Percentiles rank a stretch among this genome's conserved stretches.
phyloP scores from a whole-genome alignment of 2,329 filamentous ascomycete genomes.

The Volutella citrinella region DNA sequence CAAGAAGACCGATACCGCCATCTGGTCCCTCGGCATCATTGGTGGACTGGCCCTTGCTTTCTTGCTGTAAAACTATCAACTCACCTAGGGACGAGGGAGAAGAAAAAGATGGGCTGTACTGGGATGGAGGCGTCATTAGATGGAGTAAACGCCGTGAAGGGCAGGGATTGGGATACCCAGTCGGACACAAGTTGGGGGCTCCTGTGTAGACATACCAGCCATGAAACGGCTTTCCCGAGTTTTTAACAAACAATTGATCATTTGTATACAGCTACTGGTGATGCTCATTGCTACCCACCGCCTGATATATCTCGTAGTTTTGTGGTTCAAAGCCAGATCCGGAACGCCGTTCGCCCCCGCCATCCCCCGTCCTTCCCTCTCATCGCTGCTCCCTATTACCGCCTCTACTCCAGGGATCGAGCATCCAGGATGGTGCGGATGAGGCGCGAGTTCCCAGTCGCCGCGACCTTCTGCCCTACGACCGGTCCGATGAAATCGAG shows the following conservation, averaged over 20 bases:
- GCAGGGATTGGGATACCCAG: too few relatives aligned
- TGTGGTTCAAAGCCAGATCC: conserved; percentile 13
- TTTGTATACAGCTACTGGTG: conserved; percentile 7
- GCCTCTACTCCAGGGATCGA: conserved; percentile 48
- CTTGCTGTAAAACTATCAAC: conserved; percentile 37
- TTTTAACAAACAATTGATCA: conserved; percentile 17
- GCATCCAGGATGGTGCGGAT: conserved; percentile 53
- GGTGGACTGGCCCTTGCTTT: conserved; percentile 45
- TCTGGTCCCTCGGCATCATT: conserved; percentile 47
- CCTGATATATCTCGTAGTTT: conserved; percentile 1
- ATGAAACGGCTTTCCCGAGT: conserved; percentile 17
- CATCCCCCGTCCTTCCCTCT: conserved; percentile 5
- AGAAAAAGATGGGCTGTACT: conserved; percentile 2
- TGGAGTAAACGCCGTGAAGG: conserved; percentile 1
- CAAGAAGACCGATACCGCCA: conserved; percentile 41
- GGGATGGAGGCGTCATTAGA: conserved; percentile 15
- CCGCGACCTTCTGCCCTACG: conserved; percentile 47
- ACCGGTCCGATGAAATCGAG: conserved; percentile 55
- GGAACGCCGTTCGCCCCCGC: conserved; percentile 26
- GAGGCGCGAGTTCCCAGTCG: conserved; percentile 44
- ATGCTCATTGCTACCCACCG: background rate
- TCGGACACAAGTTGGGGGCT: conserved; percentile 3
- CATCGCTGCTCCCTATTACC: too few relatives aligned
- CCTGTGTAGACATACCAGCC: conserved; percentile 20
- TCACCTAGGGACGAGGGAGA: background rate